Conservation (phyloP, 2,329 filamentous ascomycete genomes). For the Aspergillus neotritici region DNA sequence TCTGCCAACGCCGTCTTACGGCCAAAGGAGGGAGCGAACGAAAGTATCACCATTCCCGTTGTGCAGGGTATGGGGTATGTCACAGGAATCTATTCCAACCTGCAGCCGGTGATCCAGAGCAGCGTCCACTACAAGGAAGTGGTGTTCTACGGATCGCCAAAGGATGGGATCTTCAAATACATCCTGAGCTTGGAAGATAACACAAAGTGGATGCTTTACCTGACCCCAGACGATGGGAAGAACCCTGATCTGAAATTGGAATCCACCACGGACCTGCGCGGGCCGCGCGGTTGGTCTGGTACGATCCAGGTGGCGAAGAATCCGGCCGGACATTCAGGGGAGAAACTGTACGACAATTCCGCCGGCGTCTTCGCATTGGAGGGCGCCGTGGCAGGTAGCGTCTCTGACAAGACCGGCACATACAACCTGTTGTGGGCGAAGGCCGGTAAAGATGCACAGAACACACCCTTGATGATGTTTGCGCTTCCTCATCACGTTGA, state of each 20-base stretch:
- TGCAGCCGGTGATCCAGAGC: conserved; percentile 67
- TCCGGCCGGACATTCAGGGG: conserved; percentile 51
- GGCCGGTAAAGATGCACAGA: conserved; percentile 54
- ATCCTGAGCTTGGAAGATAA: conserved; percentile 66
- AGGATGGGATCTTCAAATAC: conserved; percentile 68
- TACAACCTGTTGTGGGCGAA: conserved; percentile 74
- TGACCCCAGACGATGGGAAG: conserved; percentile 53
- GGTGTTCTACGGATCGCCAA: conserved; percentile 48
- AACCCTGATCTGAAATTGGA: conserved; percentile 63
- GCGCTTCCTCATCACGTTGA: conserved; percentile 79
- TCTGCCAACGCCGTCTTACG: conserved; percentile 64
- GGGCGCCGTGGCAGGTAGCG: conserved; percentile 58
- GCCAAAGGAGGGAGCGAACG: conserved; percentile 46
- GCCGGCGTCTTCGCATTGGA: conserved; percentile 68
- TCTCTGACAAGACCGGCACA: conserved; percentile 52
- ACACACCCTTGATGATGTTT: conserved; percentile 67
- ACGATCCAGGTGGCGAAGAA: conserved; percentile 79
- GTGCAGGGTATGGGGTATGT: conserved; percentile 88
- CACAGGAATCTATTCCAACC: conserved; percentile 67
- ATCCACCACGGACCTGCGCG: conserved; percentile 60
- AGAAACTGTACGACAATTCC: conserved; percentile 67
- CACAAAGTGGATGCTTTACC: conserved; percentile 75
- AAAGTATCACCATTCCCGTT: conserved; percentile 69
- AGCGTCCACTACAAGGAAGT: conserved; percentile 69
- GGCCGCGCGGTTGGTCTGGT: conserved; percentile 65